Base-by-base conservation (phyloP, 345 rosid species). In the Alliaria petiolata region DNA sequence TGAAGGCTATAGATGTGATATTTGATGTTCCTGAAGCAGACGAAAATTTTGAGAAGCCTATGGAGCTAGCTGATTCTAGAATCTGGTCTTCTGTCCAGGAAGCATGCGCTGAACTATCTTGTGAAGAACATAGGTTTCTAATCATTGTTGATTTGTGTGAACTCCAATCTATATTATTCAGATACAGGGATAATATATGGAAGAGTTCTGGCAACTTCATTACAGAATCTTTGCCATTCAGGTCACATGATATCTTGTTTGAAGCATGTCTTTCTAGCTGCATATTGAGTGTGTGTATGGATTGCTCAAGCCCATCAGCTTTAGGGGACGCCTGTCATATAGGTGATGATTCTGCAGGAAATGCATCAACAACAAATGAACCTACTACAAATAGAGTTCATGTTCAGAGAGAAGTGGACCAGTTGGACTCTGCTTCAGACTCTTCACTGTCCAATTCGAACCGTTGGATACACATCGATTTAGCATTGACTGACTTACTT, bases 241-340 rank as follows among this genome's bases (percentile, higher is more conserved):
- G 72, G 58, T 72, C 91, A 81, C 77, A 81, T 72, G 70, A 75
- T 74, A 83, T 84, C 80, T 79, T 86, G 65, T 81, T 80, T 76
- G 95, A 86, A 76, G 75, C 83, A 53, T 82, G 79, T 67, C 82
- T 91, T 70, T 82, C 98, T 58, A 81, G 78, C 65, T 85, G 81
- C 76, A 49, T 75, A 69, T 61, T 86, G 76, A 66, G 81, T 71
- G 65, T 84, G 38, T 79, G 76, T 69, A 75, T 84, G 71, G 80
- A 79, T 79, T 72, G 44, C 58, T 82, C 82, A 62, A 64, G n/a
- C 65, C 75, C 70, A 72, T 70, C 78, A 65, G 77, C 82, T 58
- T 57, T 65, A 34, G 49, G 36, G 61, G 66, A 67, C 42, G 74
- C 62, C 70, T 70, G 73, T 62, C 64, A 69, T 66, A 77, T 76